A percentile compares a stretch with the other conserved stretches of the same genome.
Evolutionary conservation across 495 filamentous ascomycete species (phyloP).

Genomic region (Haplographium delicatum): DNA sequence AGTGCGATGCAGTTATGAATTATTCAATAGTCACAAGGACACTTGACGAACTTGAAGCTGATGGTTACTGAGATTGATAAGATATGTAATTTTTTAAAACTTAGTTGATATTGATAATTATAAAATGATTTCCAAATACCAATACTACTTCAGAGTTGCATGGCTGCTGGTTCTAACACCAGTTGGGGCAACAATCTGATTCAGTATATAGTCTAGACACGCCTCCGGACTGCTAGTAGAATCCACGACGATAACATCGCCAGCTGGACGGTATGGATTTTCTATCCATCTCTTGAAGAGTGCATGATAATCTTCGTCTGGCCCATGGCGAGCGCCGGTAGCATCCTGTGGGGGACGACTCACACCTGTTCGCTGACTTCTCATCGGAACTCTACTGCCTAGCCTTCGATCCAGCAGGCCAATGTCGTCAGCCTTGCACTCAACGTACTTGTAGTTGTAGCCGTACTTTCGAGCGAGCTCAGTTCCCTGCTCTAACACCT

Average conservation of each 20-base stretch:
- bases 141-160: neutral
- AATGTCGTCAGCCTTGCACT: constrained; percentile 28
- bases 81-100: too few species aligned
- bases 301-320: constrained; percentile 8
- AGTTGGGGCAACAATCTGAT: constrained; percentile 9
- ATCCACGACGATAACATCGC: constrained; percentile 14
- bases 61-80: too few species aligned
- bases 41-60: too few species aligned
- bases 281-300: constrained; percentile 17
- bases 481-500: constrained; percentile 17
- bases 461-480: constrained; percentile 14
- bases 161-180: neutral
- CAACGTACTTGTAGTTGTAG: constrained; percentile 26
- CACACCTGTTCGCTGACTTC: constrained; percentile 20
- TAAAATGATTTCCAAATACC: too few species aligned
- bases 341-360: constrained; percentile 11
- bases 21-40: too few species aligned
- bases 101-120: too few species aligned
- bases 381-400: constrained; percentile 8
- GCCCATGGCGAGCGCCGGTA: neutral
- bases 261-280: constrained; percentile 8
- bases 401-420: constrained; percentile 25
- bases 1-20: too few species aligned
- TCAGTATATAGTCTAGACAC: constrained; percentile 8
- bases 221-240: constrained; percentile 6